Conservation (phyloP, 345 rosid species). For the Salix caprea region DNA sequence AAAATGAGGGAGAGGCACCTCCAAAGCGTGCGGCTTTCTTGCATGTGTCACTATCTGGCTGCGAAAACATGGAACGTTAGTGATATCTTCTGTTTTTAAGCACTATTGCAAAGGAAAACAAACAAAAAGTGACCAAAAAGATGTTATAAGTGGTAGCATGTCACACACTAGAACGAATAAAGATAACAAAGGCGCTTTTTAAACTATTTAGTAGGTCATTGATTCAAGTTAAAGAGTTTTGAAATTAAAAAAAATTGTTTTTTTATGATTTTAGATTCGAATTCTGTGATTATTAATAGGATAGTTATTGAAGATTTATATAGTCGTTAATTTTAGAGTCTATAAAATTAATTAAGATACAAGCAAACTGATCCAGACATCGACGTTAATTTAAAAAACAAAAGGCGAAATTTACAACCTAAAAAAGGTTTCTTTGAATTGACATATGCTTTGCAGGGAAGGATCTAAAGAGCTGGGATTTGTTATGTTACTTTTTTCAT, state of each 20-base stretch:
- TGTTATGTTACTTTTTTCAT: slow-evolving; percentile 2
- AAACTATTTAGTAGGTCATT: too few species aligned
- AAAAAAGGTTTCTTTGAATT: slow-evolving; percentile 20
- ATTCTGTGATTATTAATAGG: too few species aligned
- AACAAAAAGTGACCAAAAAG: slow-evolving; percentile 49
- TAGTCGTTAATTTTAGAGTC: accelerated
- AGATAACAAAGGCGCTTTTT: slow-evolving; percentile 22
- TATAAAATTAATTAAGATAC: accelerated
- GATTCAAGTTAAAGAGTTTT: too few species aligned
- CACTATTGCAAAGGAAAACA: slow-evolving; percentile 30
- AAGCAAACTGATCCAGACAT: accelerated
- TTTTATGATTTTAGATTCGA: too few species aligned
- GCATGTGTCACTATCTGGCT: slow-evolving; percentile 3
- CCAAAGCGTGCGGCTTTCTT: background rate
- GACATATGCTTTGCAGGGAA: slow-evolving; percentile 39
- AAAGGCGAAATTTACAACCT: slow-evolving; percentile 5
- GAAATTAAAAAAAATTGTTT: too few species aligned
- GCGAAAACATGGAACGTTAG: slow-evolving; percentile 8
- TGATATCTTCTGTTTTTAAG: slow-evolving; percentile 12
- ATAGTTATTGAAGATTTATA: too few species aligned
- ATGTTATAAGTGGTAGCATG: slow-evolving; percentile 43
- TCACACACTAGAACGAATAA: slow-evolving; percentile 35
- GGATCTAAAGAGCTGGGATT: slow-evolving; percentile 37
- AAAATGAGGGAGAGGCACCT: background rate
- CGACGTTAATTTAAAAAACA: too few species aligned